Base-by-base conservation (phyloP, 306 rosid species). In the Dalbergia cochinchinensis region DNA sequence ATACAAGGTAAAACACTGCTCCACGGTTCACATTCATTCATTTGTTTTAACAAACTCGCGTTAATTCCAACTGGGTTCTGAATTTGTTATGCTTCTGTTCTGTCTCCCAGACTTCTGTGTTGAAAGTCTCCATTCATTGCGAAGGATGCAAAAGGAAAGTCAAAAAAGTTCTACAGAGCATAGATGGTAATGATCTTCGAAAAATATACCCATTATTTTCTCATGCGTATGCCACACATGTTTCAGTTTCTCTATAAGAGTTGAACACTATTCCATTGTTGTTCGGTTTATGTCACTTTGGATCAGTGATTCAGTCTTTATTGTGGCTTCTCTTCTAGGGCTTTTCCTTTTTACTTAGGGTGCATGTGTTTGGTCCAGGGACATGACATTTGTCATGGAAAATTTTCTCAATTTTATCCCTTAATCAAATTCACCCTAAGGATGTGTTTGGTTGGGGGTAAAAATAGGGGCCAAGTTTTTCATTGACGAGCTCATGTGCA, bases 41-140 rank as follows among this genome's bases (percentile, higher is more conserved):
- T 77, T 83, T 19, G 1, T 4, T 35, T 26, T 15, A 6, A 8
- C 19, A 11, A 74, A 34, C 41, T 65, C 70, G 20, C 0, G 8
- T 80, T 13, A 16, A 59, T 44, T 54, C 8, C 11, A 13, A 53
- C 8, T 13, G 33, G 33, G 22, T 64, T 69, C 74, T 69, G 48
- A 67, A 71, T 62, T 15, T 69, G 19, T 72, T 47, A n/a, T 37
- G 15, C 61, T 74, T 64, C 68, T 73, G 6, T 1, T 53, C 6
- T 11, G n/a, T 62, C 58, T 75, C 55, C 18, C 84, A 94, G 97
- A 86, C 85, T 20, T 87, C 78, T 82, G 85, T 83, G 18, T 82
- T 95, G 87, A 91, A 78, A 82, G 96, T 91, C 82, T 88, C 93
- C 63, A 83, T 93, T 66, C 94, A 95, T 87, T 95, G 99, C 61